phyloP scores from a whole-genome alignment of 1,284 basidiomycete genomes.

The Ustilago hordei region DNA sequence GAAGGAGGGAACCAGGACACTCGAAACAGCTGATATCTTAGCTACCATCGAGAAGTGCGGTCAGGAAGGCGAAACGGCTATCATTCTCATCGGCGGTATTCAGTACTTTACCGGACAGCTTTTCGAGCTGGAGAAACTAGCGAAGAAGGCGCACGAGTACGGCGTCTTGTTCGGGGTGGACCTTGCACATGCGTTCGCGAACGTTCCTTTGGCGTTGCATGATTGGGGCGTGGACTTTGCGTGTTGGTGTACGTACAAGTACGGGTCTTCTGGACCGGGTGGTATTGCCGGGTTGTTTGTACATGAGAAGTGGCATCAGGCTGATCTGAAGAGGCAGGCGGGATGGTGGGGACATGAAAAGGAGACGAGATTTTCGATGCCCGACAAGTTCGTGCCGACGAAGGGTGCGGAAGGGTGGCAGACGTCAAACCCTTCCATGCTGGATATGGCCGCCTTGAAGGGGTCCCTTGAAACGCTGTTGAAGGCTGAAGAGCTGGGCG shows the following conservation, averaged over 20 bases:
- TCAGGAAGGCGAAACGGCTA: constrained; percentile 59
- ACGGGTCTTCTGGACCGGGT: constrained; percentile 94
- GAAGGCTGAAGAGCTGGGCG: constrained; percentile 30
- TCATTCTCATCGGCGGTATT: constrained; percentile 63
- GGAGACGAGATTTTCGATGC: constrained; percentile 90
- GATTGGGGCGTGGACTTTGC: constrained; percentile 97
- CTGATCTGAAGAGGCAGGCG: constrained; percentile 76
- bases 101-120: constrained; percentile 98
- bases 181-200: constrained; percentile 93
- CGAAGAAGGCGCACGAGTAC: constrained; percentile 78
- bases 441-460: constrained; percentile 75
- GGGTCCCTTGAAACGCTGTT: constrained; percentile 62
- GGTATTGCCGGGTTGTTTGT: constrained; percentile 93
- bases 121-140: constrained; percentile 87
- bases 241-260: constrained; percentile 73
- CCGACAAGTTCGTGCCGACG: constrained; percentile 82
- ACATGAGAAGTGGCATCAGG: constrained; percentile 77
- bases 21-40: constrained; percentile 91
- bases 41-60: constrained; percentile 74
- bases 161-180: constrained; percentile 95
- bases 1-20: constrained; percentile 83
- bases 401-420: constrained; percentile 93
- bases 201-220: constrained; percentile 88
- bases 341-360: constrained; percentile 98
- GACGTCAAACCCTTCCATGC: constrained; percentile 89